Evolutionary conservation across 768 basidiomycete genomes (phyloP).

Genomic region (Cubamyces lactineus): DNA sequence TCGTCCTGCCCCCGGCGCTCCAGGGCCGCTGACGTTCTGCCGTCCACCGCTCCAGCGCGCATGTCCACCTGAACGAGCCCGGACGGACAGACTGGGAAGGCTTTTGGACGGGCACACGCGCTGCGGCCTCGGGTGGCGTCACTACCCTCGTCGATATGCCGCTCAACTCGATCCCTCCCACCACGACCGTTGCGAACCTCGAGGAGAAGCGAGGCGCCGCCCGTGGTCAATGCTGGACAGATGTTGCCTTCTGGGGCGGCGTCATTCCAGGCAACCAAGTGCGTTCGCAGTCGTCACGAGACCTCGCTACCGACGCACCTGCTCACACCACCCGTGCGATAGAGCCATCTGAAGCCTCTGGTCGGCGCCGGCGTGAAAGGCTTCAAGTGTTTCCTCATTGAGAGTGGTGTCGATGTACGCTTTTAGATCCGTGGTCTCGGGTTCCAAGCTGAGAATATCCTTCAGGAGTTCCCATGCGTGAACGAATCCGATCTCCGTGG

Average conservation of each 20-base stretch:
- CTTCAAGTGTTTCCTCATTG: constrained; percentile 96
- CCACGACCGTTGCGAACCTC: constrained; percentile 82
- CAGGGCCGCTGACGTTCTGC: not conserved
- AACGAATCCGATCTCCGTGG: constrained; percentile 62
- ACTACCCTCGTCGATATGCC: constrained; percentile 98
- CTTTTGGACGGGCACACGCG: constrained; percentile 87
- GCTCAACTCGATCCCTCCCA: constrained; percentile 95
- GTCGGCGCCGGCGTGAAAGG: constrained; percentile 85
- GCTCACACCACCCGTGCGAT: constrained; percentile 3
- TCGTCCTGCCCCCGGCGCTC: not conserved
- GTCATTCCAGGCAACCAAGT: constrained; percentile 92
- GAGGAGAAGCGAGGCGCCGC: constrained; percentile 73
- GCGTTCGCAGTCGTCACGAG: constrained; percentile 15
- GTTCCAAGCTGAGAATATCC: constrained; percentile 3
- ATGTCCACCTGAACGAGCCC: constrained; percentile 94
- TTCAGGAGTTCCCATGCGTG: constrained; percentile 92
- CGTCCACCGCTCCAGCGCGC: constrained; percentile 54
- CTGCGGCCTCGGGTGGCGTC: constrained; percentile 92
- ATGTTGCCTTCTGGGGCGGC: constrained; percentile 95
- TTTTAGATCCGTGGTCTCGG: not conserved
- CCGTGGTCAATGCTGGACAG: constrained; percentile 69
- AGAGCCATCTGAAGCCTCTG: constrained; percentile 78
- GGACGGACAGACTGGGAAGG: constrained; percentile 96
- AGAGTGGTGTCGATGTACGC: constrained; percentile 90
- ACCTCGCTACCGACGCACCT: not conserved